Base-by-base conservation (phyloP, 495 filamentous ascomycete species). In the Neurospora sp. region DNA sequence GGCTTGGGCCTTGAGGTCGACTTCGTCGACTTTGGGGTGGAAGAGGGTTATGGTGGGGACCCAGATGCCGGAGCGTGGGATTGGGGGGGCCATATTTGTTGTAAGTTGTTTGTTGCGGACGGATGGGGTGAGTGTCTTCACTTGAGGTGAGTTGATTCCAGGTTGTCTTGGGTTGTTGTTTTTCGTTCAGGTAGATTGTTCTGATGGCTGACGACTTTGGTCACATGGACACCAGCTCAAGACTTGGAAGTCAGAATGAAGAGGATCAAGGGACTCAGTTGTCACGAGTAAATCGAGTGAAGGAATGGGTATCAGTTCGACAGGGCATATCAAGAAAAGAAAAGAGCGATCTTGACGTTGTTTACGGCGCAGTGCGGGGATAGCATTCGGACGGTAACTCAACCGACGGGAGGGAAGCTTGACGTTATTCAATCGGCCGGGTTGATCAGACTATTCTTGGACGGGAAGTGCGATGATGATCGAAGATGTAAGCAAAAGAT, bases 31-130 rank as follows among this genome's bases (percentile, higher is more conserved):
- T 16, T 78, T 71, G 14, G 83, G 87, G 80, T 90, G 74, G 81
- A 89, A 90, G 78, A 89, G 85, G 72, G 85, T 86, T 3, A 86
- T 74, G 71, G 84, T 81, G 41, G 85, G 84, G 38, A 77, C 79
- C 82, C 83, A 86, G 75, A 85, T 72, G 44, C 83, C 84, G n/a
- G 79, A 75, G 39, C 79, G 76, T 40, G 84, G 85, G 38, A 84
- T 79, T 16, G 76, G 77, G 31, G 78, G 72, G 46, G 77, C 75
- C 18, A 72, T 27, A 20, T 27, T 71, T 40, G 59, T 40, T 11
- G n/a, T 11, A 46, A 20, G 44, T 48, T 59, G 48, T 6, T 27
- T 27, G 48, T 14, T 2, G 23, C 48, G 23, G 23, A 27, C 2
- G 20, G 10, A 27, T 27, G 10, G 48, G 10, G 20, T 12, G 54